A percentile compares a stretch with the other conserved stretches of the same genome.
phyloP scores from a whole-genome alignment of 2,329 filamentous ascomycete species.

The Tolypocladium album region DNA sequence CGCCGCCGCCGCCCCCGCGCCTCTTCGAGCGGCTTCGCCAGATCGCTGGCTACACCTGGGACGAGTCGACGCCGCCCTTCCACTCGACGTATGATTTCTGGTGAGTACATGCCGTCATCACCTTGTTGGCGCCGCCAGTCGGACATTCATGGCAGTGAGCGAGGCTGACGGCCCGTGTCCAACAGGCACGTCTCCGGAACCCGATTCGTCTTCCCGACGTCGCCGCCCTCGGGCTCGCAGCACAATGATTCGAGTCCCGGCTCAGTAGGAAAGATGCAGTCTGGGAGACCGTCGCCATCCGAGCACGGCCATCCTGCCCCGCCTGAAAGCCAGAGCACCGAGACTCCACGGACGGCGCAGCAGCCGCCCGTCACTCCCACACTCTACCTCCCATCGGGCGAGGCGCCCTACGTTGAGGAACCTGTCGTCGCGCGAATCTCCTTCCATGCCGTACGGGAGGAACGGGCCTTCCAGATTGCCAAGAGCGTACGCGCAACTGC shows the following conservation, averaged over 20 bases:
- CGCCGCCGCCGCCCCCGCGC: slow-evolving; percentile 51
- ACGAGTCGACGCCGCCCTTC: slow-evolving; percentile 47
- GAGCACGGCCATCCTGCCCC: slow-evolving; percentile 20
- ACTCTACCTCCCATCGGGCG: slow-evolving; percentile 21
- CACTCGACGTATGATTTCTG: slow-evolving; percentile 82
- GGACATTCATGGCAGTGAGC: neutral
- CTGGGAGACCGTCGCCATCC: slow-evolving; percentile 31
- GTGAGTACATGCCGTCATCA: slow-evolving; percentile 27
- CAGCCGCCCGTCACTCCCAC: slow-evolving; percentile 18
- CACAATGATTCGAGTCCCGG: slow-evolving; percentile 33
- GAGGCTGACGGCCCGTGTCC: neutral
- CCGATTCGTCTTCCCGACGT: slow-evolving; percentile 42
- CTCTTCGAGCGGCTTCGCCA: slow-evolving; percentile 65
- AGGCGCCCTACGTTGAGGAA: slow-evolving; percentile 47
- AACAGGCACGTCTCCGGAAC: slow-evolving; percentile 56
- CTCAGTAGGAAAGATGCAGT: slow-evolving; percentile 28
- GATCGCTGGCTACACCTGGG: slow-evolving; percentile 67
- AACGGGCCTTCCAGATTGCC: slow-evolving; percentile 77
- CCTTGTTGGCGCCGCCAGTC: neutral
- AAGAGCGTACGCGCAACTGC: slow-evolving; percentile 60
- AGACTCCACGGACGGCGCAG: slow-evolving; percentile 14
- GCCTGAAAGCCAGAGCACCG: slow-evolving; percentile 21
- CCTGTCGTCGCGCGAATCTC: slow-evolving; percentile 75
- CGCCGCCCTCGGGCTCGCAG: slow-evolving; percentile 34
- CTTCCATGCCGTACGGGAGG: slow-evolving; percentile 69